Conservation (phyloP, 768 basidiomycete species). For the Phallus indusiatus region DNA sequence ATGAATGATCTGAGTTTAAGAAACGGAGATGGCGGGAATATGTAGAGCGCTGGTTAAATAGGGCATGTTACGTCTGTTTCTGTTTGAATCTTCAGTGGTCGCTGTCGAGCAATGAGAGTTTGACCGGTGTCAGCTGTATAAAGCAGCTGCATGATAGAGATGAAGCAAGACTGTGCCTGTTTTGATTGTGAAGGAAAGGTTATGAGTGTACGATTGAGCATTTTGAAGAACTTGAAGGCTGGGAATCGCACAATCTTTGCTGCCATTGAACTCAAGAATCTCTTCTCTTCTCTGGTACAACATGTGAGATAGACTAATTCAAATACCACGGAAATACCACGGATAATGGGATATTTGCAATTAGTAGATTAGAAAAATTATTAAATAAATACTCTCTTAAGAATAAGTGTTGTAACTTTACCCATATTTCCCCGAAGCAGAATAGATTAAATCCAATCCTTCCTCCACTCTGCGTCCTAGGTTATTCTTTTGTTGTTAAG, state of each 20-base stretch:
- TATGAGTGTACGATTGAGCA: conserved; percentile 1
- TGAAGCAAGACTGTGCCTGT: conserved; percentile 93
- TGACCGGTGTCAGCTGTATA: conserved; percentile 33
- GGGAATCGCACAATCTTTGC: conserved; percentile 83
- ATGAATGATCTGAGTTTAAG: conserved; percentile 79
- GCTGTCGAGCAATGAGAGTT: neutral
- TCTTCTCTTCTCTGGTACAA: conserved; percentile 46
- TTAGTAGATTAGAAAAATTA: no score
- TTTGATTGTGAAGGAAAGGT: neutral
- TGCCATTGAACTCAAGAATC: conserved; percentile 93
- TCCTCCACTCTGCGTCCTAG: conserved; percentile 59
- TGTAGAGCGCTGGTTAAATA: conserved; percentile 68
- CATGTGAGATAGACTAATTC: neutral
- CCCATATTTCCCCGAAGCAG: conserved; percentile 71
- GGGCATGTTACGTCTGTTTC: conserved; percentile 5
- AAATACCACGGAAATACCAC: no score
- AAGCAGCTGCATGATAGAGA: conserved; percentile 64
- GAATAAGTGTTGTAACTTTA: conserved; percentile 37
- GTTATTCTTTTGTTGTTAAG: conserved; percentile 34
- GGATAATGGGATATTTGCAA: no score
- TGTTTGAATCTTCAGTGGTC: neutral
- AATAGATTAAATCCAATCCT: conserved; percentile 74
- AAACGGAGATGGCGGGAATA: conserved; percentile 87
- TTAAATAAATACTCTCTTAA: no score
- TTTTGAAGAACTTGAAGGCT: no score